Base-by-base conservation (phyloP, 1,284 basidiomycete genomes). In the Gyrodon tennesseensis region DNA sequence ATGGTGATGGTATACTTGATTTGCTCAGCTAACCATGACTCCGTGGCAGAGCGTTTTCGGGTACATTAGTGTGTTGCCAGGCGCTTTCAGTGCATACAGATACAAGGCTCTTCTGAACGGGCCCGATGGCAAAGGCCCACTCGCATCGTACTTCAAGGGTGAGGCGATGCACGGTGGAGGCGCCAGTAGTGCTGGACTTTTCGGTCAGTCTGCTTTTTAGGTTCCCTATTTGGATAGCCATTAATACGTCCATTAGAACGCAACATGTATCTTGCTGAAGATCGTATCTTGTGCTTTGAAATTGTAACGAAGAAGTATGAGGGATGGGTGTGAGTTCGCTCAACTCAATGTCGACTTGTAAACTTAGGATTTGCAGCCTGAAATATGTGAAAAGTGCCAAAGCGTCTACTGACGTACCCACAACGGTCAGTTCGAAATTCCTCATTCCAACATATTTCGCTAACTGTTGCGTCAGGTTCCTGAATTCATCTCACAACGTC, bases 211-310 rank as follows among this genome's bases (percentile, higher is more conserved):
- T 27, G 31, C 19, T 43, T 56, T 29, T 39, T 29, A 11, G 2
- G 43, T 18, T 56, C 53, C 31, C n/a, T 52, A n/a, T 61, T 48
- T 52, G 15, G 61, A 62, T 48, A 31, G 51, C 61, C 49, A n/a
- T 54, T 67, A 27, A 73, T 41, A 51, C 19, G 27, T 25, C 44
- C 67, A 58, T 46, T 76, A 81, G 86, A 94, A 76, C 84, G 91
- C 44, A 95, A 95, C 80, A 94, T 94, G 91, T 94, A 93, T 76
- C 86, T 94, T 66, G 93, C 93, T 29, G 92, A 92, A 75, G 95
- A 98, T 80, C 92, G 96, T 73, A 98, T 98, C 68, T 80, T 97
- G 53, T 98, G 96, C 78, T 99, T 97, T 78, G 96, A 98, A 79
- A 93, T 99, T 58, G 93, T 98, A 58, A 96, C 95, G 8, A 98